Conservation (phyloP, 1,284 basidiomycete genomes). For the Irpex sp. region DNA sequence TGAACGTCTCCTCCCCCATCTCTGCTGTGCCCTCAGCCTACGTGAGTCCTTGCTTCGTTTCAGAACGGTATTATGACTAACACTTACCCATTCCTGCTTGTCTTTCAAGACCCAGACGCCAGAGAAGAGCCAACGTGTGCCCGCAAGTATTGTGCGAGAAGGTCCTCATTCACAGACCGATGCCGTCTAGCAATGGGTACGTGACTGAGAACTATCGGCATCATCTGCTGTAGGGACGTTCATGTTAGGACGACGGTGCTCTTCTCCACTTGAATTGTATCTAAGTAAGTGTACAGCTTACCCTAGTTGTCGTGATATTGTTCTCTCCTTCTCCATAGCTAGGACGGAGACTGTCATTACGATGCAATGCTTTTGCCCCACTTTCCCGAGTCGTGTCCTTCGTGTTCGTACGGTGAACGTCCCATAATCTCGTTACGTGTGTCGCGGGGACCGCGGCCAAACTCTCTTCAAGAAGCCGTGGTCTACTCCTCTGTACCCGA, state of each 20-base stretch:
- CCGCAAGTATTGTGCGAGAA: neutral
- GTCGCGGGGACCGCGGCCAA: constrained; percentile 8
- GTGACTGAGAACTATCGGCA: too few relatives aligned
- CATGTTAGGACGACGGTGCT: too few relatives aligned
- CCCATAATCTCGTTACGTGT: neutral
- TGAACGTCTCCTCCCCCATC: neutral
- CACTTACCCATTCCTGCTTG: neutral
- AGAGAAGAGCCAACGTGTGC: neutral
- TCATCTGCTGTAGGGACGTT: too few relatives aligned
- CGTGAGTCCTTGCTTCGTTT: neutral
- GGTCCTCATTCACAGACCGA: too few relatives aligned
- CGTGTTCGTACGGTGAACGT: neutral
- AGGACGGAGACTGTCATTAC: too few relatives aligned
- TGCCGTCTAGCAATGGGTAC: too few relatives aligned
- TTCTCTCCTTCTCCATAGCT: too few relatives aligned
- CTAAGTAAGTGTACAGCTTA: too few relatives aligned
- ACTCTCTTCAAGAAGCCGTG: neutral
- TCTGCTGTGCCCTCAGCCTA: neutral
- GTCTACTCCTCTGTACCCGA: too few relatives aligned
- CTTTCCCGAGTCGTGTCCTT: neutral
- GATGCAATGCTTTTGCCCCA: too few relatives aligned
- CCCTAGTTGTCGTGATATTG: too few relatives aligned
- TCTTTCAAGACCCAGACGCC: neutral
- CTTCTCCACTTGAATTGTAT: too few relatives aligned
- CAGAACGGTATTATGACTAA: neutral